Conservation (phyloP, 352 stramenopile genomes). For the Phytophthora meadii region DNA sequence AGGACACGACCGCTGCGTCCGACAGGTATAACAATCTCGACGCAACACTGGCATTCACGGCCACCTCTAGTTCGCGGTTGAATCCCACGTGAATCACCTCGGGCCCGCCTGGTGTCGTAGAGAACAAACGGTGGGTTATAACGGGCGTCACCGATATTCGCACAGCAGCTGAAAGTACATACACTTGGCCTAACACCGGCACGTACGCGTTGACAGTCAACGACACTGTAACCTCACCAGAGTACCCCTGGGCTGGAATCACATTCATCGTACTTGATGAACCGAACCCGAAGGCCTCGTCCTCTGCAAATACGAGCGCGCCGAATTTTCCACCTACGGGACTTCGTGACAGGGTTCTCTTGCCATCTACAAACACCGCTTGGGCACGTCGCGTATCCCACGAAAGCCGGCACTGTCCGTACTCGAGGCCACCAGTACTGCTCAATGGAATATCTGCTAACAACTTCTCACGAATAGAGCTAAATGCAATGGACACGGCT, state of each 20-base stretch:
- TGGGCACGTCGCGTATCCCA: conserved; percentile 7
- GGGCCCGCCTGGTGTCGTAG: conserved; percentile 13
- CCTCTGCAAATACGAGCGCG: conserved; percentile 12
- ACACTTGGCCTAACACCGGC: not conserved
- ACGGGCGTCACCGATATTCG: conserved; percentile 25
- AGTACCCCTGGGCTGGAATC: conserved; percentile 14
- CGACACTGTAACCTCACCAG: conserved; percentile 8
- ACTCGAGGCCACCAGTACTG: conserved; percentile 5
- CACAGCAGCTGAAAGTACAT: conserved; percentile 12
- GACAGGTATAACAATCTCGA: not conserved
- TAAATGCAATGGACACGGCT: conserved; percentile 1
- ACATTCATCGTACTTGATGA: conserved; percentile 16
- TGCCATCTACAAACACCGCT: conserved; percentile 23
- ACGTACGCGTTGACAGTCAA: conserved; percentile 19
- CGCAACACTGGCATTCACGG: conserved; percentile 9
- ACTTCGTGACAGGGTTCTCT: not conserved
- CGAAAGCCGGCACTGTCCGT: conserved; percentile 10
- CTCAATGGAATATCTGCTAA: not conserved
- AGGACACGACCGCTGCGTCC: conserved; percentile 6
- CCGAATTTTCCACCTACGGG: conserved; percentile 5
- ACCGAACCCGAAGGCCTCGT: conserved; percentile 10
- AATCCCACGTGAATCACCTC: conserved; percentile 19
- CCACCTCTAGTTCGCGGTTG: conserved; percentile 25
- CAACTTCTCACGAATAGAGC: conserved; percentile 8
- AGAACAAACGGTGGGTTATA: conserved; percentile 13